phyloP scores from a whole-genome alignment of 2,329 filamentous ascomycete genomes.

The Fusarium papillatum region DNA sequence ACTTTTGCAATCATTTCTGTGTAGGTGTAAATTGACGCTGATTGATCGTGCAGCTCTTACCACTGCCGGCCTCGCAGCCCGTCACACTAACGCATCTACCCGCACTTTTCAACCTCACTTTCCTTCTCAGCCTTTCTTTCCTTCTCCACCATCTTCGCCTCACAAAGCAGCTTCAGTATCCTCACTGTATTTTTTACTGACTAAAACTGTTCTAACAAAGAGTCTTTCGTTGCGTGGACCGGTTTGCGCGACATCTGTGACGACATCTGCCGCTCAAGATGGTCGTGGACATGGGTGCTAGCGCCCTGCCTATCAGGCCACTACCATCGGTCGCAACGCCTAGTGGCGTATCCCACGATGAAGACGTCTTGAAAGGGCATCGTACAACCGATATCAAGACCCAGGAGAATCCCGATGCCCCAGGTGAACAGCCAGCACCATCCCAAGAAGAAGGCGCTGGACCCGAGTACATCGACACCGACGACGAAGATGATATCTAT shows the following conservation, averaged over 20 bases:
- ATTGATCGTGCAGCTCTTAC: not conserved
- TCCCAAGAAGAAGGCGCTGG: slow-evolving; percentile 4
- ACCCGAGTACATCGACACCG: slow-evolving; percentile 27
- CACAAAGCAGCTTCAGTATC: not conserved
- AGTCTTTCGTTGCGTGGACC: not conserved
- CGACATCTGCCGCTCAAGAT: not conserved
- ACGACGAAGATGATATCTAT: slow-evolving; percentile 45
- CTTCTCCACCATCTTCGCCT: not conserved
- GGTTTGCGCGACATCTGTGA: not conserved
- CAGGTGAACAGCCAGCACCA: not conserved
- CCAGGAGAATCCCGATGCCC: not conserved
- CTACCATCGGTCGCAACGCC: not conserved
- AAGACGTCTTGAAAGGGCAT: not conserved
- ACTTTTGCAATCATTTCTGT: not conserved
- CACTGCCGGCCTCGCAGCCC: not conserved
- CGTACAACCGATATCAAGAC: too few relatives aligned
- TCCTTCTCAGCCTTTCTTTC: not conserved
- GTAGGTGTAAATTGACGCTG: not conserved
- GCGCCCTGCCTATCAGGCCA: not conserved
- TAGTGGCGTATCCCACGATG: not conserved
- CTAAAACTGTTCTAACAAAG: not conserved
- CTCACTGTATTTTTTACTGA: not conserved
- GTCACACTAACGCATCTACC: slow-evolving; percentile 5
- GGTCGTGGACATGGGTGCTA: not conserved
- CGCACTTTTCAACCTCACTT: slow-evolving; percentile 2